Conservation (phyloP, 2,329 filamentous ascomycete species). For the Plectosphaerella cucumerina region DNA sequence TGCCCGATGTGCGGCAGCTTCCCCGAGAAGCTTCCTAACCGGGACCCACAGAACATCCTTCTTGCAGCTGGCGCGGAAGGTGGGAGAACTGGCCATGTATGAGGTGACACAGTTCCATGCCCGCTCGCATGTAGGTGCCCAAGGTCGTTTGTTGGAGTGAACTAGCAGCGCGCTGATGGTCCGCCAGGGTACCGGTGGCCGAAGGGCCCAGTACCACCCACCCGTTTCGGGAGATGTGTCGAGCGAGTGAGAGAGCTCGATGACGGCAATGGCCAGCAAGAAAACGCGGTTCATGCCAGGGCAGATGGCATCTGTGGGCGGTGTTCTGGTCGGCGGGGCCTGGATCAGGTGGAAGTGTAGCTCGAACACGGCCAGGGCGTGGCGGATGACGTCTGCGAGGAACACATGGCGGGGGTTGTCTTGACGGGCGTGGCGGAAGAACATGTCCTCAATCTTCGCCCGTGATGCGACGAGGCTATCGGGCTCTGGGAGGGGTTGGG, state of each 20-base stretch:
- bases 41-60: too few relatives aligned
- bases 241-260: neutral
- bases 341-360: neutral
- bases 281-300: neutral
- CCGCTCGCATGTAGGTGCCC: conserved; percentile 45
- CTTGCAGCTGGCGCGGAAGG: too few relatives aligned
- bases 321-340: neutral
- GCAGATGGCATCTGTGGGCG: neutral
- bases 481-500: neutral
- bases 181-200: neutral
- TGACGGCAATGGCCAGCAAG: neutral
- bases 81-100: neutral
- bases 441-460: neutral
- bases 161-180: neutral
- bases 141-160: conserved; percentile 31
- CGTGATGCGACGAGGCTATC: neutral
- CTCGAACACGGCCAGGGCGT: neutral
- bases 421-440: neutral
- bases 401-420: neutral
- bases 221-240: neutral
- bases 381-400: neutral
- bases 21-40: too few relatives aligned
- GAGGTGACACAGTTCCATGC: conserved; percentile 42
- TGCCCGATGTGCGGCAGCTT: too few relatives aligned
- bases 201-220: neutral